Percentiles rank a stretch among this genome's conserved stretches.
Conservation (phyloP, 75 land plant genomes). For the Ceratopteris richardii region DNA sequence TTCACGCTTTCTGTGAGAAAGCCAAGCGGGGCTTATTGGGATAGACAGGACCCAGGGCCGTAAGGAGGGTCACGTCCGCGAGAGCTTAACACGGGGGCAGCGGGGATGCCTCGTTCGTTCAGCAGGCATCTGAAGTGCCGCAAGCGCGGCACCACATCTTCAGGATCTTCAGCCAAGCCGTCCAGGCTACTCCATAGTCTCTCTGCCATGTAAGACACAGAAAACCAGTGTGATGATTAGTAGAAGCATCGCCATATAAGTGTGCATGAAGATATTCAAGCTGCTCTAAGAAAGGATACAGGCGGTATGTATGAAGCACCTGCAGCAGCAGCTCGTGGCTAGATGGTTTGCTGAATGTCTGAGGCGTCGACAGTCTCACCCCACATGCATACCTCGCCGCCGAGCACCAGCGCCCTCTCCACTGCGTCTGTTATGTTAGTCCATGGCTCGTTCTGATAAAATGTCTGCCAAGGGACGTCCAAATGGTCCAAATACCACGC, state of each 20-base stretch:
- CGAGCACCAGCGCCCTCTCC: conserved; percentile 58
- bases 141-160: conserved; percentile 33
- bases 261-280: too few relatives aligned
- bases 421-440: conserved; percentile 32
- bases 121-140: conserved; percentile 70
- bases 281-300: too few relatives aligned
- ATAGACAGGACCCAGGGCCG: conserved; percentile 52
- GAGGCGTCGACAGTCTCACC: conserved; percentile 74
- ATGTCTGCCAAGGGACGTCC: conserved; percentile 57
- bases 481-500: conserved; percentile 85
- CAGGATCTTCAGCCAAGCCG: conserved; percentile 39
- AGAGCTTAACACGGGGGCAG: conserved; percentile 37
- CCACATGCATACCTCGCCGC: conserved; percentile 97
- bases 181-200: conserved; percentile 67
- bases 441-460: conserved; percentile 73
- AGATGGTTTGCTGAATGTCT: conserved; percentile 73
- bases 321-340: conserved; percentile 98
- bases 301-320: too few relatives aligned
- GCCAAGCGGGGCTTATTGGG: conserved; percentile 25
- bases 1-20: too few relatives aligned
- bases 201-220: conserved; percentile 28
- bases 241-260: not conserved
- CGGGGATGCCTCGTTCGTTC: conserved; percentile 75
- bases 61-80: conserved; percentile 33
- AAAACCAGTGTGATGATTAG: not conserved